phyloP scores from a whole-genome alignment of 495 filamentous ascomycete species.

The Hamigera avellanea region DNA sequence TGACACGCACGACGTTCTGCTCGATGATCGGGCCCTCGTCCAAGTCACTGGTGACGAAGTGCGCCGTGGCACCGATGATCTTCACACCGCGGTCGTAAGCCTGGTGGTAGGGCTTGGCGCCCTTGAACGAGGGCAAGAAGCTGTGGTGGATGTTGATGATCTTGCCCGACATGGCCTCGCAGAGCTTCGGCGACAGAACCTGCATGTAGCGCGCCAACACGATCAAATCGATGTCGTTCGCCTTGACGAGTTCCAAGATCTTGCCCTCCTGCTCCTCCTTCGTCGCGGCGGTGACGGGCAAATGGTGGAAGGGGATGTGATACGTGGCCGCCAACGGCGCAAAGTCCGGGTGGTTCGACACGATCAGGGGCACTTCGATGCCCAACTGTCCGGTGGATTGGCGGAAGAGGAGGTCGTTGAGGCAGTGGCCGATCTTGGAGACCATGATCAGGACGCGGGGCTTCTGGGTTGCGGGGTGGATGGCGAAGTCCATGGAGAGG shows the following conservation, averaged over 20 bases:
- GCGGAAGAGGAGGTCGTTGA: constrained; percentile 71
- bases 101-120: constrained; percentile 72
- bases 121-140: constrained; percentile 71
- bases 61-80: constrained; percentile 67
- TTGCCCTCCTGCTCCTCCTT: constrained; percentile 54
- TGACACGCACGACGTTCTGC: constrained; percentile 58
- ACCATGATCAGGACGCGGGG: constrained; percentile 68
- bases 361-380: constrained; percentile 54
- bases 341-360: constrained; percentile 68
- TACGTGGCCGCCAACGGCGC: constrained; percentile 53
- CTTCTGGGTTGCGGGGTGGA: constrained; percentile 49
- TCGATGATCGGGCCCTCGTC: constrained; percentile 74
- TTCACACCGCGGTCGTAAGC: constrained; percentile 68
- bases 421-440: constrained; percentile 68
- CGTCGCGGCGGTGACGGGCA: constrained; percentile 58
- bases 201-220: constrained; percentile 78
- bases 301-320: constrained; percentile 60
- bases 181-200: constrained; percentile 60
- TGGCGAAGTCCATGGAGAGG: constrained; percentile 50
- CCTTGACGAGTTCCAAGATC: constrained; percentile 50
- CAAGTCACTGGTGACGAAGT: constrained; percentile 65
- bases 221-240: constrained; percentile 57
- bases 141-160: constrained; percentile 80
- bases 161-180: constrained; percentile 56
- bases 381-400: constrained; percentile 44